Percentiles rank a stretch among this genome's conserved stretches.
phyloP scores from a whole-genome alignment of 2,329 filamentous ascomycete genomes.

The Grosmannia huntii region DNA sequence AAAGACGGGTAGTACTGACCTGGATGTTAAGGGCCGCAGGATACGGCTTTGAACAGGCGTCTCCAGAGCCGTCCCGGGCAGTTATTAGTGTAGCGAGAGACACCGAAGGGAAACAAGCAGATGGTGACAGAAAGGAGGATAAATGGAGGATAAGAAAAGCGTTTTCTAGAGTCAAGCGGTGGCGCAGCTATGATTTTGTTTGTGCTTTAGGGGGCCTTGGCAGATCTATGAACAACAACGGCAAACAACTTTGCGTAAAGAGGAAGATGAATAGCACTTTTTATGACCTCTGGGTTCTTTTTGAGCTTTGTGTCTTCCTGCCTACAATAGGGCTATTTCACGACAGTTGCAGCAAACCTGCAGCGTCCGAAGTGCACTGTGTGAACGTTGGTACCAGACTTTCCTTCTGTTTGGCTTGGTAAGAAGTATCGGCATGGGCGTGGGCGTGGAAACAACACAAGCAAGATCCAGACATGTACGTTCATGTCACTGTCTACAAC shows the following conservation, averaged over 20 bases:
- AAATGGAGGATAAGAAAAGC: background rate
- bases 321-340: background rate
- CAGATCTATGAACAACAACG: no score
- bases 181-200: background rate
- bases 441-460: no score
- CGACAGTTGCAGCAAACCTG: background rate
- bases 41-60: background rate
- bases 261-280: no score
- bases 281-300: no score
- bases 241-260: no score
- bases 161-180: background rate
- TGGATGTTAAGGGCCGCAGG: background rate
- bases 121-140: background rate
- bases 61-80: background rate
- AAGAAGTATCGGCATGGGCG: background rate
- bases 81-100: background rate
- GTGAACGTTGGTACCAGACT: background rate
- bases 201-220: background rate
- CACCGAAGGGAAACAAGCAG: background rate
- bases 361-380: background rate
- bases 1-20: background rate
- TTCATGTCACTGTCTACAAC: no score
- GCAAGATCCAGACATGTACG: no score
- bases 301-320: background rate
- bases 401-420: background rate